Base-by-base conservation (phyloP, 805 yeast species). In the Saturnispora silvae region DNA sequence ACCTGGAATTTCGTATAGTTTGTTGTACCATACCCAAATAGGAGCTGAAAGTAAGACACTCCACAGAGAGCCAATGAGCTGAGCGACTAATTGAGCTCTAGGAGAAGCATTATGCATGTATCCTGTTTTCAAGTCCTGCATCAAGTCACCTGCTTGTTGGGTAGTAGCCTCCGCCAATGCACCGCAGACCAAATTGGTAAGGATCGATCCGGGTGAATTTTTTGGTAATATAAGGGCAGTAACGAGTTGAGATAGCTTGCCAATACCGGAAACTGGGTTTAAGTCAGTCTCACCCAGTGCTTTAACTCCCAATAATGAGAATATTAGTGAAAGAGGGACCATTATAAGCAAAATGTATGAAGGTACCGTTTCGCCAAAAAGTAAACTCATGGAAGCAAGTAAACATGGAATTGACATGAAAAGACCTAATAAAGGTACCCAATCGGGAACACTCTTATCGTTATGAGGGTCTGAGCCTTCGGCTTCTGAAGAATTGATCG, bases 131-230 rank as follows among this genome's bases (percentile, higher is more conserved):
- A 89, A 65, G 60, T 92, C 97, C 62, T 89, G 98, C 95, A 92
- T 83, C 52, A 89, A 65, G 59, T 89, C 98, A 22, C 98, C 97
- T 2, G 97, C 96, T 60, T 89, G 98, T 61, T 92, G 97, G 3
- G 98, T 96, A 7, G 97, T 97, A 0, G 97, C 96, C 61, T 89
- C 98, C 1, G 97, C 94, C 29, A 89, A 77, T 11, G 96, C 98
- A 14, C 98, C 98, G 4, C 96, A 95, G 1, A 89, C 81, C 34
- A 89, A 63, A 53, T 89, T 92, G 31, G 85, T 75, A 28, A 89
- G 61, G 4, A 92, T 84, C 9, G 85, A 73, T 2, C 94, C 86
- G 1, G 94, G 94, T 40, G 77, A 81, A 31, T 64, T 56, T 23
- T 66, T 64, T 0, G 95, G 95, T 19, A 86, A 69, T 5, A 89